Evolutionary conservation across 116 monocot species (phyloP), one percentile per base, ranked within the genome.

Genomic region (Posidonia oceanica): DNA sequence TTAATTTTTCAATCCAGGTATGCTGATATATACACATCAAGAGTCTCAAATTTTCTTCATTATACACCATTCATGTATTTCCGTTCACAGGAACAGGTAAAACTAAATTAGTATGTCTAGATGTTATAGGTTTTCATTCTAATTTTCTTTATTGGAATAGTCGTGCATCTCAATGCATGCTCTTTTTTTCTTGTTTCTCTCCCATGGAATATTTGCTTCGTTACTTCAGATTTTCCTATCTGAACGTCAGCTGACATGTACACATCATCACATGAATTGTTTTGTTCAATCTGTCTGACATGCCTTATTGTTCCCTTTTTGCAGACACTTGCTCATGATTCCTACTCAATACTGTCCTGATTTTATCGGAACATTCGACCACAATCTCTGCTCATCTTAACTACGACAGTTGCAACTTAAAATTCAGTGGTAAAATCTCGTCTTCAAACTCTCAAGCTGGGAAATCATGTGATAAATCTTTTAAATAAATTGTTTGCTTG

Each of bases 51-150:
- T 77, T 94, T 94, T 78, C 77, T 94, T 53, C 84, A 88, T 8
- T 94, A 90, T 58, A 94, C 94, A 39, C 94, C 94, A 39, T 94
- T 88, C 86, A 90, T 94, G 90, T 94, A 94, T 66, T 94, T 94
- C 76, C 74, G 82, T 14, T 83, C 94, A 61, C 90, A 94, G 54
- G 94, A 94, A 64, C 94, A 94, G 94, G 94, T 88, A 70, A 77
- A 11, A 63, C 14, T 18, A 23, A n/a, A 23, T 12, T 22, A 8
- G n/a, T 20, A 16, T 22, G n/a, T 22, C 16, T 51, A 63, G 12
- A 12, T 39, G 6, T 36, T 29, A 29, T 44, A 8, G 44, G 44
- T 44, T 44, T 44, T 44, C 8, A 44, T 44, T 44, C 44, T 8
- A 44, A 44, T 18, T 37, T 20, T 22, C 12, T 7, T 23, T 21